Evolutionary conservation across 129 eudicot genomes (phyloP), one percentile per base, ranked within the genome.

Genomic region (Deinandra increscens): DNA sequence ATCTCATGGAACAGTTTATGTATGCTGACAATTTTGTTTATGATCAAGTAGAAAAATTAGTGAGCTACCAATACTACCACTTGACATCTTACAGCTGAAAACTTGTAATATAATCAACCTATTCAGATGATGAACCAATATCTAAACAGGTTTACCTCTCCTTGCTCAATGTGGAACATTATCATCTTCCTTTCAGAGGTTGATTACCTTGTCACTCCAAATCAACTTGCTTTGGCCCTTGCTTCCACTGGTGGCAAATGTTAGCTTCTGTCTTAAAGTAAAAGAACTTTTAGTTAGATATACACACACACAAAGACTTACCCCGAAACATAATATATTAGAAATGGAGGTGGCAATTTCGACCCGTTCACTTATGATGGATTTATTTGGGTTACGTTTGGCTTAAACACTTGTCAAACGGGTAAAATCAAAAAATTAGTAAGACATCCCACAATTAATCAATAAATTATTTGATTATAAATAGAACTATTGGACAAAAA

Each of bases 171-270:
- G 38, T 1, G 45, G 15, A 67, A 41, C 18, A 45, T 55, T 33
- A 77, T 55, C 55, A 65, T 75, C 74, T 70, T 79, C 75, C 67
- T 15, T 72, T 80, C 19, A 38, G 36, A 38, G 71, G 54, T 42
- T 66, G 84, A 49, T 80, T 39, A 70, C 74, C 71, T 71, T 78
- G 66, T 85, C 90, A 33, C 80, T 69, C 99, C 99, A 94, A 4
- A 84, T 80, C 72, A 94, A 88, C 87, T 85, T 94, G 75, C 91
- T 94, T 81, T 94, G 97, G 50, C 94, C 85, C 39, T 86, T 85
- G 74, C 72, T 75, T 87, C 96, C 99, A 43, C 68, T 78, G 58
- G 85, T 78, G 75, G 99, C 72, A 82, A 81, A 94, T 42, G 97
- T 78, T 64, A 89, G 88, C 65, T 44, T 90, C 97, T 94, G 93